Evolutionary conservation across 2,329 filamentous ascomycete genomes (phyloP).

Genomic region (Chrysoporthe austroafricana): DNA sequence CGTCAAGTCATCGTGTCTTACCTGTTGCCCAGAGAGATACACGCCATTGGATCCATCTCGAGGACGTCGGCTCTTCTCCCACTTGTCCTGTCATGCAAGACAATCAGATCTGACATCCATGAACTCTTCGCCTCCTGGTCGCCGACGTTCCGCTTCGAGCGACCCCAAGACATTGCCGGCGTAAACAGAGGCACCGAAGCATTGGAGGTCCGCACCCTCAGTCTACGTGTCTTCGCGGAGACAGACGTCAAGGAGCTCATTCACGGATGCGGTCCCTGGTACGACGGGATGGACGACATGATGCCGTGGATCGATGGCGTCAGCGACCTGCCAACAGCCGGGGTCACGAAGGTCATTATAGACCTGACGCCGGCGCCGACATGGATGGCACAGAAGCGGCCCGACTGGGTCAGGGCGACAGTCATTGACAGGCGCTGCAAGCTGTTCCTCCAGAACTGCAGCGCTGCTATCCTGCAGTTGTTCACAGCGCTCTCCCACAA

Average conservation of each 20-base stretch:
- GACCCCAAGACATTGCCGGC: background rate
- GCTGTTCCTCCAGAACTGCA: background rate
- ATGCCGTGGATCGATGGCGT: background rate
- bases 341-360: background rate
- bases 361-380: conserved; percentile 10
- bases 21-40: conserved; percentile 10
- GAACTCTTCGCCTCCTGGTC: background rate
- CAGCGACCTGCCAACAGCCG: background rate
- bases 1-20: conserved; percentile 10
- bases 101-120: conserved; percentile 3
- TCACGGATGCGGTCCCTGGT: background rate
- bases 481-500: background rate
- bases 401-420: conserved; percentile 9
- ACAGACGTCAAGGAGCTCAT: background rate
- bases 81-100: conserved; percentile 14
- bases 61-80: background rate
- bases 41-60: background rate
- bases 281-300: background rate
- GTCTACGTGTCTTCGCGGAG: conserved; percentile 13
- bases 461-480: background rate
- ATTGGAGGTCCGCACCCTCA: background rate
- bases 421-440: conserved; percentile 12
- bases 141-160: conserved; percentile 10
- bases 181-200: background rate
- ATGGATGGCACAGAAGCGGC: background rate